These are phyloP conservation scores for Cyclotella baltica DNA, from an alignment of 108 stramenopile genomes.

Conservation along the genomic window DNA sequence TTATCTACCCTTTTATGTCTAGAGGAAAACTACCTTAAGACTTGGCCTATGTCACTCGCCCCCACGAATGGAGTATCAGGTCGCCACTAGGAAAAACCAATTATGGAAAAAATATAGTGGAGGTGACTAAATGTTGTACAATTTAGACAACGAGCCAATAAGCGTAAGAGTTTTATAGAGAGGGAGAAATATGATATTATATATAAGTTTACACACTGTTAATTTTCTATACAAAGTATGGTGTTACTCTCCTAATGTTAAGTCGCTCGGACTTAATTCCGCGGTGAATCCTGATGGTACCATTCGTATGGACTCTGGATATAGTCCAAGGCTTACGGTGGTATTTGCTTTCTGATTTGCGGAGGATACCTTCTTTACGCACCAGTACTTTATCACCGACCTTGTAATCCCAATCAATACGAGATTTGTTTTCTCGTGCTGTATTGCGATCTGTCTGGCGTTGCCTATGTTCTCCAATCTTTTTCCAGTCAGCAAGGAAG, in stretches of 20 bases:
- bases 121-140: neutral
- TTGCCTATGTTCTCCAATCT: too few species aligned
- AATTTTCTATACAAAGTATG: conserved; percentile 21
- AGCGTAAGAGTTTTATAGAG: neutral
- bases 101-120: neutral
- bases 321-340: conserved; percentile 4
- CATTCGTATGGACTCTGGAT: conserved; percentile 39
- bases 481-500: too few species aligned
- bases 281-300: conserved; percentile 39
- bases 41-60: neutral
- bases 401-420: conserved; percentile 15
- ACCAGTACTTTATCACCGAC: conserved; percentile 36
- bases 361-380: conserved; percentile 4
- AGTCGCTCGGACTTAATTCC: conserved; percentile 30
- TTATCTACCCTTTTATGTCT: too few species aligned
- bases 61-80: neutral
- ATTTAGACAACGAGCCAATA: neutral
- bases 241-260: conserved; percentile 38
- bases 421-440: conserved; percentile 7
- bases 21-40: too few species aligned
- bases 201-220: neutral
- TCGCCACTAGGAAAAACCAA: too few species aligned
- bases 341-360: neutral
- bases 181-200: neutral
- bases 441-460: too few species aligned